Percentiles rank a stretch among this genome's conserved stretches.
These are phyloP conservation scores for Astragalus glycyphyllos DNA, from an alignment of 306 rosid species.

Conservation along the genomic window DNA sequence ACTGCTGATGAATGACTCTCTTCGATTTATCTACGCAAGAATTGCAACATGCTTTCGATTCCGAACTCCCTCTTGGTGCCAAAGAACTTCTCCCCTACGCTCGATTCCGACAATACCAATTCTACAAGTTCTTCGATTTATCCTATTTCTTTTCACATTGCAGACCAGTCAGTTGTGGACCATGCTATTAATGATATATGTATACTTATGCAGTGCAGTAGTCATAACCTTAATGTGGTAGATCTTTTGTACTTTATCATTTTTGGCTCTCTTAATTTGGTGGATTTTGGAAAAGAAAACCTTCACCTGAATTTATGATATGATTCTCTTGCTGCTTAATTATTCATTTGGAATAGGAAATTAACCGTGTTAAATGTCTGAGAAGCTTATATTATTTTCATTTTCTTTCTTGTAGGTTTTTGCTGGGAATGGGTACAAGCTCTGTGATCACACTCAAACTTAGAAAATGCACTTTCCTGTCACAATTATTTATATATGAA, in stretches of 20 bases:
- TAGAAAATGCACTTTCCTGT: conserved; percentile 37
- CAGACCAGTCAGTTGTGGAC: conserved; percentile 90
- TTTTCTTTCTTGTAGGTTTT: conserved; percentile 71
- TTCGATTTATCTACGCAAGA: no score
- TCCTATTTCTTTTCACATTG: conserved; percentile 37
- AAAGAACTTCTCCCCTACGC: no score
- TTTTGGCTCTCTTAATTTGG: conserved; percentile 30
- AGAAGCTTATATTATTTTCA: conserved; percentile 40
- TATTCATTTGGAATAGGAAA: conserved; percentile 19
- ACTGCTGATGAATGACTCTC: no score
- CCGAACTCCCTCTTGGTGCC: no score
- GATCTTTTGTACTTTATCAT: background rate
- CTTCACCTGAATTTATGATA: background rate
- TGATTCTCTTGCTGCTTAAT: conserved; percentile 21
- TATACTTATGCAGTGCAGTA: conserved; percentile 84
- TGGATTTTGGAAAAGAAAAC: conserved; percentile 24
- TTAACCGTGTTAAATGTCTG: conserved; percentile 16
- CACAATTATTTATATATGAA: conserved; percentile 26
- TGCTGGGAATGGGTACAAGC: conserved; percentile 81
- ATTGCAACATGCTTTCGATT: no score
- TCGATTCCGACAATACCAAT: no score
- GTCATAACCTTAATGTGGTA: conserved; percentile 94
- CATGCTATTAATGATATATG: conserved; percentile 86
- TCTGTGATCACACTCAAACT: conserved; percentile 25
- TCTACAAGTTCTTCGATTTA: no score